Conservation (phyloP, 805 yeast genomes). For the Priceomyces carsonii region DNA sequence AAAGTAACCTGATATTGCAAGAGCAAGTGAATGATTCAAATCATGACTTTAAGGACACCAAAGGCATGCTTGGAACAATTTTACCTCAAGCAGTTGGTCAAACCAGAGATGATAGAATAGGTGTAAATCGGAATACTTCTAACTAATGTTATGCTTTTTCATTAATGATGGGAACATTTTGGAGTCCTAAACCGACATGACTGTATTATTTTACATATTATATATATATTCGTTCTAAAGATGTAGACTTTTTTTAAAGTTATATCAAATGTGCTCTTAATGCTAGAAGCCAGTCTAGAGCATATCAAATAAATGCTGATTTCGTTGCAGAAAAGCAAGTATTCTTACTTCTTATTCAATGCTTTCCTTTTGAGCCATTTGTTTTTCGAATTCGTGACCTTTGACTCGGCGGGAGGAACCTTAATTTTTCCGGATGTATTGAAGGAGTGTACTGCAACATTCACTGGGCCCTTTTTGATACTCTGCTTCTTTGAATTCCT, state of each 20-base stretch:
- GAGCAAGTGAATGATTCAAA: constrained; percentile 15
- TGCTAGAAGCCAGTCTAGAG: too few relatives aligned
- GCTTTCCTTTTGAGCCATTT: constrained; percentile 44
- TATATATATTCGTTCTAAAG: too few relatives aligned
- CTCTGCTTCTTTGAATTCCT: constrained; percentile 21
- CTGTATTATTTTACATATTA: too few relatives aligned
- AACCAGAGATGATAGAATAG: constrained; percentile 23
- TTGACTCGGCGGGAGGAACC: constrained; percentile 39
- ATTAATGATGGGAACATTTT: too few relatives aligned
- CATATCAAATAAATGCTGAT: too few relatives aligned
- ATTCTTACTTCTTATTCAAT: constrained; percentile 28
- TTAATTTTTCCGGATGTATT: constrained; percentile 15
- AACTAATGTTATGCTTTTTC: not conserved
- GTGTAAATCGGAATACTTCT: constrained; percentile 12
- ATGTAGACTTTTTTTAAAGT: too few relatives aligned
- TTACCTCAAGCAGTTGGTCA: constrained; percentile 6
- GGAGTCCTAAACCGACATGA: too few relatives aligned
- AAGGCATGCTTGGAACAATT: constrained; percentile 47
- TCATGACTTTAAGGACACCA: constrained; percentile 54
- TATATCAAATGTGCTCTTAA: too few relatives aligned
- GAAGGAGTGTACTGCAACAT: constrained; percentile 34
- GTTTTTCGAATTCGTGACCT: constrained; percentile 29
- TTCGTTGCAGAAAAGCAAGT: not conserved
- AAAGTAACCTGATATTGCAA: constrained; percentile 8
- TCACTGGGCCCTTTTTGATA: constrained; percentile 41